Evolutionary conservation across 345 rosid genomes (phyloP).

Genomic region (Acer negundo): DNA sequence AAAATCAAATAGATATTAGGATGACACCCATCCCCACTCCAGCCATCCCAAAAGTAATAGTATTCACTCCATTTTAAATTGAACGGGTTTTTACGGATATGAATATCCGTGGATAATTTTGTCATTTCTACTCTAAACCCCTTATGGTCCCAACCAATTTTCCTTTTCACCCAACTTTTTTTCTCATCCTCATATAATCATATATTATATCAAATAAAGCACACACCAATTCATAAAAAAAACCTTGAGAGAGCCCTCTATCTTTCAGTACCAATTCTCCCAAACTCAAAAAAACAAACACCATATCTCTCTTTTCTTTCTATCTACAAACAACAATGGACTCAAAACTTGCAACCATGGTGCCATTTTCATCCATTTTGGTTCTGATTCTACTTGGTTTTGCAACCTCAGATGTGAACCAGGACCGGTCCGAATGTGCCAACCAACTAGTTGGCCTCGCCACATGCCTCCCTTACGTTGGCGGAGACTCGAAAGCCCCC

Average conservation of each 20-base stretch:
- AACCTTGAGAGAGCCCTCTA: not conserved
- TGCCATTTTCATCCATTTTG: constrained; percentile 11
- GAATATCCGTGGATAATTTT: too few species aligned
- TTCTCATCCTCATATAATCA: not conserved
- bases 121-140: too few species aligned
- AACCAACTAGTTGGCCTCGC: constrained; percentile 52
- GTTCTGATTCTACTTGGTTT: constrained; percentile 29
- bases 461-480: constrained; percentile 70
- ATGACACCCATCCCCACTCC: too few species aligned
- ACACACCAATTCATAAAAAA: not conserved
- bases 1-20: too few species aligned
- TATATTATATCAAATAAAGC: not conserved
- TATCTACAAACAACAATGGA: constrained; percentile 1
- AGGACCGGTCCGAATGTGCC: constrained; percentile 71
- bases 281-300: too few species aligned
- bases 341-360: not conserved
- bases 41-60: too few species aligned
- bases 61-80: too few species aligned
- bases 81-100: too few species aligned
- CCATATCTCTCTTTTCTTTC: not conserved
- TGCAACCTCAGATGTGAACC: constrained; percentile 47
- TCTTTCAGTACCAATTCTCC: not conserved
- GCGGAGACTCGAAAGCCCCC: constrained; percentile 63
- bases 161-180: too few species aligned
- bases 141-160: too few species aligned